phyloP scores from a whole-genome alignment of 2,329 filamentous ascomycete genomes.

The Calonectria pseudoturangicola region DNA sequence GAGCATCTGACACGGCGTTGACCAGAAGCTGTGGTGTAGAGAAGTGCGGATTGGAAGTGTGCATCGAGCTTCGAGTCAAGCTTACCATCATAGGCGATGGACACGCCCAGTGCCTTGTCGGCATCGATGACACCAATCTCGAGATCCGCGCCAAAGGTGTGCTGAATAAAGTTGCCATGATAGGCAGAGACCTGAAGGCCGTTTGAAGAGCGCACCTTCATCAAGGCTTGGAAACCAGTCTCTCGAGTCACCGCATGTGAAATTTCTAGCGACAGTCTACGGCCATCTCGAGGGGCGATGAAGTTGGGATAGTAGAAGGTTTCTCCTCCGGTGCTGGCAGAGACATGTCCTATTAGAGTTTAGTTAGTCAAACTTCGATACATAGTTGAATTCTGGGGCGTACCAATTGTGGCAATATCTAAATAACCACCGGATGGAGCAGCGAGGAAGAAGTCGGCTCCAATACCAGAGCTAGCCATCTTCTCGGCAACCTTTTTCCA shows the following conservation, averaged over 20 bases:
- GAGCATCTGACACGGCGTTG: constrained; percentile 93
- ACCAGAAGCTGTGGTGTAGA: constrained; percentile 94
- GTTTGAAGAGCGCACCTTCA: constrained; percentile 99
- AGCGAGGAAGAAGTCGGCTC: constrained; percentile 95
- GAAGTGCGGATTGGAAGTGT: constrained; percentile 95
- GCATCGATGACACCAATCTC: constrained; percentile 95
- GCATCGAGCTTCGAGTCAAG: constrained; percentile 97
- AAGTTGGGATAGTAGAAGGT: constrained; percentile 99
- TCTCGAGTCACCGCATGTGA: constrained; percentile 90
- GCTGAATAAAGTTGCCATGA: constrained; percentile 96
- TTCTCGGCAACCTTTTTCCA: constrained; percentile 92
- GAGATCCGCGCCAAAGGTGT: constrained; percentile 94
- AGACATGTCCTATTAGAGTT: constrained; percentile 79
- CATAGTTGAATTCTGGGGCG: constrained; percentile 50
- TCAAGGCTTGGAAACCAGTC: constrained; percentile 94
- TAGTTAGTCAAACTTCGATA: constrained; percentile 23
- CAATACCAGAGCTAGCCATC: constrained; percentile 90
- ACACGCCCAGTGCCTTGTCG: constrained; percentile 93
- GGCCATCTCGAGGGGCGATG: constrained; percentile 87
- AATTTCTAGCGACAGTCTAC: constrained; percentile 90
- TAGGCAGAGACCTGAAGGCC: constrained; percentile 95
- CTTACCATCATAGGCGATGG: constrained; percentile 97
- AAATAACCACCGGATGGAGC: constrained; percentile 93
- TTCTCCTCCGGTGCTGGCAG: constrained; percentile 93
- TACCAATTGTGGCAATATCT: constrained; percentile 93